Base-by-base conservation (phyloP, 2,329 filamentous ascomycete genomes). In the Diplodia mutila region DNA sequence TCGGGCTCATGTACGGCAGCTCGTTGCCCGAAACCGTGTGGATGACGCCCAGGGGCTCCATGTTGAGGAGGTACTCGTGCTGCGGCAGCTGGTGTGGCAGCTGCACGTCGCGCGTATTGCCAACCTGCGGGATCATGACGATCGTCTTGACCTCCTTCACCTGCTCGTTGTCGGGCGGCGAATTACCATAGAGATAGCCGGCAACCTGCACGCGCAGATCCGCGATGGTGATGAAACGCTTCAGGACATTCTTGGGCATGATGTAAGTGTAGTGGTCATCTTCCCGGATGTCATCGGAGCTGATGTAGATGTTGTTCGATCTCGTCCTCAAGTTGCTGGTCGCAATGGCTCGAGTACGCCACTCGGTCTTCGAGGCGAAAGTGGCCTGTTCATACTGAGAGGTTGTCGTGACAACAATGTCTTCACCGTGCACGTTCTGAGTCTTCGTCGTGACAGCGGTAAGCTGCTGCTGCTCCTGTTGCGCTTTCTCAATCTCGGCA, bases 391-490 rank as follows among this genome's bases (percentile, higher is more conserved):
- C 95, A 75, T 97, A 99, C 76, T 97, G 92, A 21, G 95, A 98
- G 0, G 95, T 99, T 0, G 96, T 99, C 0, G 95, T 97, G 29
- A 98, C 94, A 73, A 99, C 94, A 76, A 99, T 97, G 76, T 99
- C 95, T 79, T 99, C 95, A 4, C 95, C 95, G 71, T 94, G 93
- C 5, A 95, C 90, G 76, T 99, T 99, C 79, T 97, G 94, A 0
- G 95, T 99, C 86, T 97, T 97, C 63, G 96, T 99, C 0, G 95
- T 98, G 23, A 97, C 94, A 16, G 95, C 95, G 34, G 95, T 99
- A 74, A 99, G 86, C 77, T 99, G 95, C 76, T 93, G 91, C 80
- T 97, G 93, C 78, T 99, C 95, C 78, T 97, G 90, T 78, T 98
- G 93, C 80, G 98, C 95, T 85, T 97, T 97, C 84, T 99, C 96